These are phyloP conservation scores for Brasilioporus rufonigricans DNA, from an alignment of 768 basidiomycete species.

Conservation along the genomic window DNA sequence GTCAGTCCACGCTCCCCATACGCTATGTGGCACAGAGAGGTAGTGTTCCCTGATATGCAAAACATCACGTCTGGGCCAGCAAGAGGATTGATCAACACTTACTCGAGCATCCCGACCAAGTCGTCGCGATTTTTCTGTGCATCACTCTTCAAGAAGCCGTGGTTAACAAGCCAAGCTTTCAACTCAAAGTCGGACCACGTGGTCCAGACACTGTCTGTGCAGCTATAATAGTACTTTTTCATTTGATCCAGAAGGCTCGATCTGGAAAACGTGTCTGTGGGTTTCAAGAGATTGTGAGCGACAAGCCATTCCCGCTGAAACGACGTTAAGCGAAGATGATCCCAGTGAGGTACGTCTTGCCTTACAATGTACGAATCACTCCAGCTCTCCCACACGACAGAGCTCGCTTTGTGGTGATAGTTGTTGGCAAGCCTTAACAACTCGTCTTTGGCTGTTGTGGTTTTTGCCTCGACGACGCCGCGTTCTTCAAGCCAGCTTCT, in stretches of 20 bases:
- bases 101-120: constrained; percentile 70
- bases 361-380: constrained; percentile 78
- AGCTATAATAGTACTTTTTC: constrained; percentile 74
- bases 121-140: constrained; percentile 69
- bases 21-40: constrained; percentile 50
- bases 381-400: constrained; percentile 83
- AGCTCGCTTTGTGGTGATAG: constrained; percentile 58
- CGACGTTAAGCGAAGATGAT: background rate
- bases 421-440: constrained; percentile 66
- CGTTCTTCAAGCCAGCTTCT: constrained; percentile 72
- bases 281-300: constrained; percentile 68
- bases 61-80: background rate
- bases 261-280: constrained; percentile 49
- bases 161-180: constrained; percentile 75
- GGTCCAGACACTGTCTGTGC: constrained; percentile 52
- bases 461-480: constrained; percentile 65
- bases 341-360: background rate
- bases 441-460: constrained; percentile 54
- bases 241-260: constrained; percentile 63
- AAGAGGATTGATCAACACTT: constrained; percentile 19
- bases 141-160: constrained; percentile 70
- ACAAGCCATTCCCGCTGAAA: constrained; percentile 80
- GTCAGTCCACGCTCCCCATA: constrained; percentile 73
- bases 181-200: constrained; percentile 80
- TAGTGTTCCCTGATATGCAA: constrained; percentile 62